Base-by-base conservation (phyloP, 2,329 filamentous ascomycete genomes). In the Fusarium chaquense region DNA sequence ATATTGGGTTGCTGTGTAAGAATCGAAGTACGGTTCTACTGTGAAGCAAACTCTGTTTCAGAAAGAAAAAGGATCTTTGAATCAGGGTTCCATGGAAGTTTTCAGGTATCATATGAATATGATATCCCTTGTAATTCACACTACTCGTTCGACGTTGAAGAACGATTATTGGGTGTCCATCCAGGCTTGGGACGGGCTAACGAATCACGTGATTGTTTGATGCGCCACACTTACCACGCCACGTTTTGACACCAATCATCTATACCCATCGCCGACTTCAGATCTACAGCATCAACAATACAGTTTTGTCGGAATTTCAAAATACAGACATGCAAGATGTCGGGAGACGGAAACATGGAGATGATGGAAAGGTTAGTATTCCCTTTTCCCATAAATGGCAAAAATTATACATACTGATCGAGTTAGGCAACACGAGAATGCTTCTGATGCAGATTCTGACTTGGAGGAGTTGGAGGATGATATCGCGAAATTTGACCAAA, bases 381-480 rank as follows among this genome's bases (percentile, higher is more conserved):
- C 2, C 24, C 18, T 18, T 6, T 26, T 13, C 22, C 24, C 8
- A 2, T 18, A 5, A 40, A 20, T 12, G 24, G 18, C 4, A 8
- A 38, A 13, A 22, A 12, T 30, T 30, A 50, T 15, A 10, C 44
- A 16, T 58, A 32, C 67, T 70, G 24, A 70, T 41, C 36, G 20
- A 45, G 45, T 10, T 12, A 70, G 67, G 47, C 67, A 55, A 24
- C 47, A 67, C 28, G 53, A 61, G 30, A 76, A 74, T 26, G 73
- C 75, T 7, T 83, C 81, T 13, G 82, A 83, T 58, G 80, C 79
- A 22, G 82, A 83, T 58, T 83, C 82, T 18, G 82, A 83, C 56
- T 73, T 81, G n/a, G 79, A 83, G 63, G 81, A 83, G 70, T 75
- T 83, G 11, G 77, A 81, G 55, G 78, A 77, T 16, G 82, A 83